These are phyloP conservation scores for Arabidopsis suecica DNA, from an alignment of 345 rosid genomes.

Conservation along the genomic window DNA sequence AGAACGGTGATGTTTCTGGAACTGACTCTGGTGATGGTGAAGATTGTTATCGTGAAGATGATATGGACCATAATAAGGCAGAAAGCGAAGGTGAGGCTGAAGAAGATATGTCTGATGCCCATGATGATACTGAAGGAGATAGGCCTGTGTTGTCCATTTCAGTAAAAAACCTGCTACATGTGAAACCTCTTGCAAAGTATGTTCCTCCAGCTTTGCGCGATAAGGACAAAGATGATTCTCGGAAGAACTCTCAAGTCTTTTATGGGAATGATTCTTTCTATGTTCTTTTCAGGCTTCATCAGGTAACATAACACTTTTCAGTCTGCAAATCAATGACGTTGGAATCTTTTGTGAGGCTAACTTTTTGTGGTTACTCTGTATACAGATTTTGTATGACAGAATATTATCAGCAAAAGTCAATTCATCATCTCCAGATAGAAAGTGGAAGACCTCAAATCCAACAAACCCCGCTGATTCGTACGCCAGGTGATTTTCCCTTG, in stretches of 20 bases:
- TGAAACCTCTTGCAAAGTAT: slow-evolving; percentile 89
- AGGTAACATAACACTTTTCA: slow-evolving; percentile 49
- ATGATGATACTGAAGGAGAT: slow-evolving; percentile 85
- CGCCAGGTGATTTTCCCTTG: slow-evolving; percentile 64
- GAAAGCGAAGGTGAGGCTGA: slow-evolving; percentile 98
- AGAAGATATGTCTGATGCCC: slow-evolving; percentile 58
- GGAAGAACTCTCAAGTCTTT: slow-evolving; percentile 64
- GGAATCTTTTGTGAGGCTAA: not conserved
- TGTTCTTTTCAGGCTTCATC: slow-evolving; percentile 96
- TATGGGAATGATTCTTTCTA: slow-evolving; percentile 96
- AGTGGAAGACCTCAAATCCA: slow-evolving; percentile 86
- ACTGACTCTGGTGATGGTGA: slow-evolving; percentile 88
- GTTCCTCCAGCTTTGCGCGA: slow-evolving; percentile 56
- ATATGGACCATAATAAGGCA: slow-evolving; percentile 72
- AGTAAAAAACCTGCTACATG: slow-evolving; percentile 67
- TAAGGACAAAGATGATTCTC: slow-evolving; percentile 55
- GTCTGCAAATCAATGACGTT: slow-evolving; percentile 6
- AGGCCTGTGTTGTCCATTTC: slow-evolving; percentile 65
- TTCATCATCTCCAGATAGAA: slow-evolving; percentile 85
- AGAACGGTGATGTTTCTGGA: slow-evolving; percentile 89
- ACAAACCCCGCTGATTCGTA: slow-evolving; percentile 72
- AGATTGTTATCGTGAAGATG: slow-evolving; percentile 79
- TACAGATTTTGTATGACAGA: slow-evolving; percentile 86
- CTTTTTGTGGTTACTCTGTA: slow-evolving; percentile 17
- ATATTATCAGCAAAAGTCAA: slow-evolving; percentile 89